Conservation (phyloP, 1,284 basidiomycete genomes). For the Entoloma clypeatum region DNA sequence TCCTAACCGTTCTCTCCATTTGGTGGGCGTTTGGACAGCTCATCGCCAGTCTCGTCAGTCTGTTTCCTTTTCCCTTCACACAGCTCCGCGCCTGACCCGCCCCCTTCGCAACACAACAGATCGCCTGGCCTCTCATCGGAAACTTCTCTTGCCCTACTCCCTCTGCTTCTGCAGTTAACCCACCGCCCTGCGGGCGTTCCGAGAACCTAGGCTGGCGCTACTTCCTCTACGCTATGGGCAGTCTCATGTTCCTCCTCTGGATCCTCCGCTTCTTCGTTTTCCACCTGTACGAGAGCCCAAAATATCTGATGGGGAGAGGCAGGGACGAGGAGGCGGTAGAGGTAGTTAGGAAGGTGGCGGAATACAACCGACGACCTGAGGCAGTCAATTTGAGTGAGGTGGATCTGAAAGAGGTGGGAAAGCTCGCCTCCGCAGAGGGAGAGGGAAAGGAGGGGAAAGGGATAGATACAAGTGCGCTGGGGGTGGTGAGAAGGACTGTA, state of each 20-base stretch:
- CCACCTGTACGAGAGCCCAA: conserved; percentile 71
- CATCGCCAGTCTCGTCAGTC: conserved; percentile 54
- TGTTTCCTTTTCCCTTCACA: conserved; percentile 17
- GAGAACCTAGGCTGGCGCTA: conserved; percentile 73
- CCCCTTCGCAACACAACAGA: conserved; percentile 23
- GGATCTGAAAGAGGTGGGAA: conserved; percentile 31
- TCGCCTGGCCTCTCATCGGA: conserved; percentile 64
- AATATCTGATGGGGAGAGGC: conserved; percentile 73
- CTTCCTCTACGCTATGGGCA: conserved; percentile 63
- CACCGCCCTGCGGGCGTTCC: conserved; percentile 37
- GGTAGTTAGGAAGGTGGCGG: conserved; percentile 66
- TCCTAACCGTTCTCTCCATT: conserved; percentile 63
- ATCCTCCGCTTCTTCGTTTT: conserved; percentile 71
- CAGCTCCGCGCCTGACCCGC: conserved; percentile 35
- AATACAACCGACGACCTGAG: conserved; percentile 55
- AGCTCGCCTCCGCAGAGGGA: conserved; percentile 15
- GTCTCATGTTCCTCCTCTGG: conserved; percentile 64
- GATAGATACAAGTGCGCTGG: conserved; percentile 36
- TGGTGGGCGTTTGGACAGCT: conserved; percentile 73
- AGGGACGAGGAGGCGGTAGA: conserved; percentile 68
- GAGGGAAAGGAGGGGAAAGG: conserved; percentile 17
- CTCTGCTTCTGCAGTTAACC: too few species aligned
- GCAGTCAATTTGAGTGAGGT: conserved; percentile 46
- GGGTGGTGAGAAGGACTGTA: conserved; percentile 39
- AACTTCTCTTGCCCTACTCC: conserved; percentile 52